Evolutionary conservation across 768 basidiomycete genomes (phyloP), one percentile per base, ranked within the genome.

Genomic region (Gelatoporia subvermispora): DNA sequence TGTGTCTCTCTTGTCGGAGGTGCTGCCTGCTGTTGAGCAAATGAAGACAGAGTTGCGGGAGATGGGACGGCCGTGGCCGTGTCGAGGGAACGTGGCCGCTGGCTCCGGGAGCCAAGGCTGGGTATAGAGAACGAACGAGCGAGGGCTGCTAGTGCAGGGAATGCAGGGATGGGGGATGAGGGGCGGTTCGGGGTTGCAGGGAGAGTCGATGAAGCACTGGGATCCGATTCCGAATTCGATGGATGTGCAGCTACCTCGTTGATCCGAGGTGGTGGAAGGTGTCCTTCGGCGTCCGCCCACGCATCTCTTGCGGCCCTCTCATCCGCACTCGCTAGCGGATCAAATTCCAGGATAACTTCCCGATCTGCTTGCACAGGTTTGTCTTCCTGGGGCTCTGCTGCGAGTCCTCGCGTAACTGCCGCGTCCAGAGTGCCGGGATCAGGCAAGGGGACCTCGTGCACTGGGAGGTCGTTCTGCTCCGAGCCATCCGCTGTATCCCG

Each of bases 121-220:
- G 72, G 79, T 28, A 83, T 72, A 8, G 83, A 68, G 57, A 88
- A 78, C 9, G 79, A 76, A 37, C 81, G 80, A 2, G 86, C 84
- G 22, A 88, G 62, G 2, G 87, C 74, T 11, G 84, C 77, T 21
- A 88, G 70, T 2, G 84, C 81, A 0, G 84, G 74, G 50, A 85
- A 86, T 0, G 74, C 61, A 15, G 78, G 70, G 0, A 71, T 67
- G n/a, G 60, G 41, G 64, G 71, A 45, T 67, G 67, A 22, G 63
- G 66, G 40, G 41, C 54, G 34, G 41, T 56, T 49, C 36, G 65
- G 52, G 0, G 73, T 68, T 23, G 71, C 64, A 8, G 65, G 64
- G 11, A 65, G 28, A 7, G 28, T 13, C 13, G 64, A 35, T 51
- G 50, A 11, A 45, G 52, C 4, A 34, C 17, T 25, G 45, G 42